Base-by-base conservation (phyloP, 2,329 filamentous ascomycete genomes). In the Coleophoma cylindrospora region DNA sequence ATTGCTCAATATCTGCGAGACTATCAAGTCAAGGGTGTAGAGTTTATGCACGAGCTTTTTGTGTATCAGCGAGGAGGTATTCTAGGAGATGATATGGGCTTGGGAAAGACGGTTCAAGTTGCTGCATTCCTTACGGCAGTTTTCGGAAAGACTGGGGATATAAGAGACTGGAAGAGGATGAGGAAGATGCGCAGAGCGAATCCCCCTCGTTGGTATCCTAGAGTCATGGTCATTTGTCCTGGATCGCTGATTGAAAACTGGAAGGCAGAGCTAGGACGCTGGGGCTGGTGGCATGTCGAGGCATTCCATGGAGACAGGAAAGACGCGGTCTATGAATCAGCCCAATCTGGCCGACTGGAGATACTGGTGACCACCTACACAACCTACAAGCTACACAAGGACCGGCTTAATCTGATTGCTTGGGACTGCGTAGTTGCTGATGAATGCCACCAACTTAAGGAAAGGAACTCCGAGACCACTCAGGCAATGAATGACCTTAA, bases 361-460 rank as follows among this genome's bases (percentile, higher is more conserved):
- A 83, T 97, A 54, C 84, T 97, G 79, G 88, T 99, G 54, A 97
- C 92, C 0, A 97, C 94, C 0, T 97, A 97, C 64, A 79, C 80
- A 10, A 97, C 92, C 0, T 99, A 97, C 69, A 84, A 86, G 61
- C 89, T 90, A 59, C 83, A 86, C 57, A 79, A 81, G 56, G 79
- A 82, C 19, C 68, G 75, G 15, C 77, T 99, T 61, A 99, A 99
- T 64, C 81, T 85, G 59, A 76, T 97, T 0, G 78, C 86, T 47
- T 99, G 94, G 94, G 94, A 99, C 64, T 92, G 88, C 57, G 87
- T 96, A 2, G 82, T 99, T 48, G 92, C 91, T 2, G 94, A 99
- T 59, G 94, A 99, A 68, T 96, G 91, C 60, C 94, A 99, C 63
- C 76, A 78, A 36, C 81, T 97, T 64, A 99, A 97, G 69, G 90